Evolutionary conservation across 305 asterid genomes (phyloP), one percentile per base, ranked within the genome.

Genomic region (Andrographis paniculata): DNA sequence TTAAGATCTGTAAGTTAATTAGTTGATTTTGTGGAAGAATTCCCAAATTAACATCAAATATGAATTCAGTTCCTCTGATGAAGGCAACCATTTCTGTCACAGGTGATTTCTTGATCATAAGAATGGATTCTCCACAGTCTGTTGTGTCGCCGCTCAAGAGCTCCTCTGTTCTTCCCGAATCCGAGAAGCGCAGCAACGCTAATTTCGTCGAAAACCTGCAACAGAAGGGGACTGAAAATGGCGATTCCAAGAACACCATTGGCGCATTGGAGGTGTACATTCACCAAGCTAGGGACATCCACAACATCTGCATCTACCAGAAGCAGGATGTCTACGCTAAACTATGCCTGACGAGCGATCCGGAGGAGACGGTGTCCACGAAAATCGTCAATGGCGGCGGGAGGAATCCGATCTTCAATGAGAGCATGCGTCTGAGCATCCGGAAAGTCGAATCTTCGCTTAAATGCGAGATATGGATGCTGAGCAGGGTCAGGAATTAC

Each of bases 381-480:
- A 72, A 84, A 37, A 87, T 76, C 60, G 74, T 86, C 50, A 87
- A 86, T 36, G 97, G 99, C 0, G 97, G 97, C 20, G 97, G 99
- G 23, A 63, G 79, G 38, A 84, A 74, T 56, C 99, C 99, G 0
- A 60, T 92, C 57, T 92, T 92, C 69, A 73, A 87, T 4, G 92
- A 92, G 50, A 69, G 59, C 48, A 66, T 87, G 14, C 40, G 63
- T 11, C 87, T 92, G 13, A 65, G 65, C 18, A 76, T 87, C 36
- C 69, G 71, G 12, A 82, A 69, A 4, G 67, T 71, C 14, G 82
- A 87, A 42, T 72, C 95, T 23, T 84, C 94, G 4, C 79, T 92
- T 6, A 87, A 82, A 56, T 87, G 95, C 52, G 99, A 92, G 78
- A 66, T 92, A 62, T 92, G 95, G 95, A 92, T 92, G 99, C 82